Percentiles rank a stretch among this genome's conserved stretches.
Evolutionary conservation across 495 filamentous ascomycete species (phyloP).

Genomic region (Pyronema domesticum): DNA sequence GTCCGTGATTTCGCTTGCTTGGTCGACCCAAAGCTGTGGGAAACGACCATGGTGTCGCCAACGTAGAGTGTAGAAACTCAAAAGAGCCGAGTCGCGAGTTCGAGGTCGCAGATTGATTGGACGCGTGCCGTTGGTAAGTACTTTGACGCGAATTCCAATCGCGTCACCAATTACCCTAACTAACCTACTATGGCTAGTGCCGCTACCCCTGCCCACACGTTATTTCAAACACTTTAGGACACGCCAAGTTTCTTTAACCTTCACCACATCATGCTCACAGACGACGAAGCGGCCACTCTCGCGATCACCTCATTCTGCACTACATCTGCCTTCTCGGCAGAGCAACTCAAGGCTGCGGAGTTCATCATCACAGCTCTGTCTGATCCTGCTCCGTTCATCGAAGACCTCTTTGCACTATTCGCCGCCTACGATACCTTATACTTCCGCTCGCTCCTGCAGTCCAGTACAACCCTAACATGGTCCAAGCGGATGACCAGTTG

Average conservation of each 20-base stretch:
- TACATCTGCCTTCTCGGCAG: neutral
- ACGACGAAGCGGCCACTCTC: constrained; percentile 5
- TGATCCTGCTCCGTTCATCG: neutral
- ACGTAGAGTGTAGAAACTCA: neutral
- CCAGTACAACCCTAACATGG: neutral
- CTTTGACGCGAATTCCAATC: neutral
- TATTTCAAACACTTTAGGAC: neutral
- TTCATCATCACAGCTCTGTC: neutral
- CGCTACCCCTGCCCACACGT: neutral
- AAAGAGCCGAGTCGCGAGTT: neutral
- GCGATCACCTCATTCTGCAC: constrained; percentile 1
- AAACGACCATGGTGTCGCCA: no score
- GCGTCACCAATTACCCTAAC: no score
- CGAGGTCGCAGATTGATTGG: neutral
- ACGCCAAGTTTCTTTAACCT: neutral
- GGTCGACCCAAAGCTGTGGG: no score
- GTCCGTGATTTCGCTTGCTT: neutral
- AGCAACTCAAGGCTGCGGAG: neutral
- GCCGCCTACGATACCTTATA: neutral
- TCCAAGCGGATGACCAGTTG: constrained; percentile 1
- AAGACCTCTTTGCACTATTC: neutral
- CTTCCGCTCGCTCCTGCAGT: constrained; percentile 3
- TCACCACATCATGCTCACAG: neutral
- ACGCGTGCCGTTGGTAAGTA: neutral
- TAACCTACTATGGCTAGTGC: no score